Evolutionary conservation across 2,329 filamentous ascomycete genomes (phyloP).

Genomic region (Alternaria gansuensis): DNA sequence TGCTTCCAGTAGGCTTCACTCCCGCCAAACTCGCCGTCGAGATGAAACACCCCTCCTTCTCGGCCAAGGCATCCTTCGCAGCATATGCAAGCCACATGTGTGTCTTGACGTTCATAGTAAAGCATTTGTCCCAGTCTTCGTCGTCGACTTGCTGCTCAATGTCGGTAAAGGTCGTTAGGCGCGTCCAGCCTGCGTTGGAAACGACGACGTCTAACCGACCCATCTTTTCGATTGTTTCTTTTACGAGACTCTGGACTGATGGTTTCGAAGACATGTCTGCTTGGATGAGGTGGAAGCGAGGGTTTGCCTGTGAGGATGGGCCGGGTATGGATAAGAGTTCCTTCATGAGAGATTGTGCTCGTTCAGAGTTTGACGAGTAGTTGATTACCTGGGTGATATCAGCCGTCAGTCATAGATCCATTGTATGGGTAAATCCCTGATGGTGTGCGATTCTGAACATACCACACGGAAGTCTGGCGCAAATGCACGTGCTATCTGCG

Average conservation of each 20-base stretch:
- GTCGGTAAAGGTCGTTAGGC: conserved; percentile 66
- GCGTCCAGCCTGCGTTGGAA: conserved; percentile 68
- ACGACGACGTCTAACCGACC: conserved; percentile 60
- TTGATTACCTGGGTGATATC: conserved; percentile 54
- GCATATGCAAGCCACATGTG: conserved; percentile 63
- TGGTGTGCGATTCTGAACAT: conserved; percentile 21
- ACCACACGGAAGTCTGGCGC: conserved; percentile 59
- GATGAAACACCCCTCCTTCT: conserved; percentile 69
- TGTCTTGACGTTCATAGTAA: conserved; percentile 67
- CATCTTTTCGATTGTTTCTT: conserved; percentile 57
- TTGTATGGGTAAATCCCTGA: too few relatives aligned
- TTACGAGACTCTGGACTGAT: conserved; percentile 55
- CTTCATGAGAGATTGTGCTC: conserved; percentile 53
- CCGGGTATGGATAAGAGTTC: conserved; percentile 54
- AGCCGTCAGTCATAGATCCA: conserved; percentile 1
- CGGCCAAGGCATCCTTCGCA: conserved; percentile 66
- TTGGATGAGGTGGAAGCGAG: conserved; percentile 56
- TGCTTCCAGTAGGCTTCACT: conserved; percentile 70
- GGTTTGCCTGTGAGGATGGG: conserved; percentile 40
- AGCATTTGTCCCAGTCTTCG: conserved; percentile 73
- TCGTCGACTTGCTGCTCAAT: conserved; percentile 66
- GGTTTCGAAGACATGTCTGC: conserved; percentile 57
- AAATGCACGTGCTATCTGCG: conserved; percentile 57
- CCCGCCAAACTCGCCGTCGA: conserved; percentile 71
- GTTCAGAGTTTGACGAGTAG: conserved; percentile 57